Conservation (phyloP, 345 rosid genomes). For the Rhizophora mangle region DNA sequence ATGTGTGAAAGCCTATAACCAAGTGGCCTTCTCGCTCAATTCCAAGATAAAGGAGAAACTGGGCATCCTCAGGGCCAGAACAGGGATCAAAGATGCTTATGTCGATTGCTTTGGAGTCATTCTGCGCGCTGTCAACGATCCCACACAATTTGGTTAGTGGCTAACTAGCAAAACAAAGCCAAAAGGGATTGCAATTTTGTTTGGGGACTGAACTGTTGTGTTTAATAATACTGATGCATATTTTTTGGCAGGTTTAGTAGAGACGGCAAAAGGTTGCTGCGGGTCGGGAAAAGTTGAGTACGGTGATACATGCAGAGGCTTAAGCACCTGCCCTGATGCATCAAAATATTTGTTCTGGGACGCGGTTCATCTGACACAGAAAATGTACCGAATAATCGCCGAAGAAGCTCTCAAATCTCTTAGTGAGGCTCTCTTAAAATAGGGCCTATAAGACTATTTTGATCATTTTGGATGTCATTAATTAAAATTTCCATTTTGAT, state of each 20-base stretch:
- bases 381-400: conserved; percentile 66
- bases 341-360: conserved; percentile 75
- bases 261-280: conserved; percentile 64
- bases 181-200: too few species aligned
- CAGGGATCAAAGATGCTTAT: conserved; percentile 49
- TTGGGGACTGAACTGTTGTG: too few species aligned
- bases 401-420: conserved; percentile 41
- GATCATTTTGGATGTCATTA: too few species aligned
- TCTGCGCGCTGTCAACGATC: conserved; percentile 45
- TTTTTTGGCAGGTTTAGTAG: conserved; percentile 46
- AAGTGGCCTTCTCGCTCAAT: conserved; percentile 47
- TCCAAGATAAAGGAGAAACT: conserved; percentile 45
- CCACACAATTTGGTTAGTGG: conserved; percentile 49
- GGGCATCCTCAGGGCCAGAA: conserved; percentile 19
- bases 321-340: conserved; percentile 56
- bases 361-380: conserved; percentile 79
- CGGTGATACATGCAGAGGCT: conserved; percentile 64
- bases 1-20: conserved; percentile 54
- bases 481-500: too few species aligned
- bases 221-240: too few species aligned
- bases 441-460: neutral
- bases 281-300: conserved; percentile 70
- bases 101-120: conserved; percentile 50
- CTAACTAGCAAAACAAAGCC: too few species aligned
- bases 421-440: conserved; percentile 5